Conservation (phyloP, 306 rosid genomes). For the Arachis hypogaea region DNA sequence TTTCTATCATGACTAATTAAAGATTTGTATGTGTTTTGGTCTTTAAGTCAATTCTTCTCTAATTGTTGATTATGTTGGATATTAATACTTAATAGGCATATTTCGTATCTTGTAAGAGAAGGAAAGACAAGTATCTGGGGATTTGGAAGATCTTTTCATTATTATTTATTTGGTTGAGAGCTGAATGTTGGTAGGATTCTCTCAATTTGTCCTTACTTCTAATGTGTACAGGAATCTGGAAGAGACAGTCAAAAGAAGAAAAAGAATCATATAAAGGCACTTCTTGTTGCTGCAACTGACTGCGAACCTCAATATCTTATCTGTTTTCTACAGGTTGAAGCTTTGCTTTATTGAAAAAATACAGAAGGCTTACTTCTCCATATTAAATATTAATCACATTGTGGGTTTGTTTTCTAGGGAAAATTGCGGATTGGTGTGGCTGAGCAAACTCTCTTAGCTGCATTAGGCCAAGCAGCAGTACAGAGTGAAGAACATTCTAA, state of each 20-base stretch:
- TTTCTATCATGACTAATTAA: too few species aligned
- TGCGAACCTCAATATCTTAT: conserved; percentile 88
- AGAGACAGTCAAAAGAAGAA: conserved; percentile 94
- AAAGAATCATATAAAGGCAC: conserved; percentile 82
- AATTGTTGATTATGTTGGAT: conserved; percentile 4
- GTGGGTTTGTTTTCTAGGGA: conserved; percentile 47
- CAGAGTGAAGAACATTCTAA: conserved; percentile 70
- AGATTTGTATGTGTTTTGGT: neutral
- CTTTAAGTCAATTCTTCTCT: conserved; percentile 8
- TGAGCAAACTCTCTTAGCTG: conserved; percentile 90
- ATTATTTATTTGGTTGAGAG: neutral
- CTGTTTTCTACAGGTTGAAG: conserved; percentile 82
- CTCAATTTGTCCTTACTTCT: conserved; percentile 28
- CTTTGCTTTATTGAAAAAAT: conserved; percentile 27
- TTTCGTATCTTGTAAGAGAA: conserved; percentile 13
- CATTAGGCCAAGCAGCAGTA: conserved; percentile 92
- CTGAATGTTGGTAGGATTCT: conserved; percentile 22
- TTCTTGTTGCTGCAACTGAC: conserved; percentile 92
- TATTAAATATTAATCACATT: conserved; percentile 37
- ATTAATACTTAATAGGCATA: conserved; percentile 11
- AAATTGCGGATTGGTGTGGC: conserved; percentile 89
- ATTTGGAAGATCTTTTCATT: neutral
- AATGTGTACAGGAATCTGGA: conserved; percentile 80
- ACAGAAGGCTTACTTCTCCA: conserved; percentile 32
- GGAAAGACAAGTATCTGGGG: conserved; percentile 14